Percentiles rank a stretch among this genome's conserved stretches.
Evolutionary conservation across 352 stramenopile genomes (phyloP).

Genomic region (Phytophthora citrophthora): DNA sequence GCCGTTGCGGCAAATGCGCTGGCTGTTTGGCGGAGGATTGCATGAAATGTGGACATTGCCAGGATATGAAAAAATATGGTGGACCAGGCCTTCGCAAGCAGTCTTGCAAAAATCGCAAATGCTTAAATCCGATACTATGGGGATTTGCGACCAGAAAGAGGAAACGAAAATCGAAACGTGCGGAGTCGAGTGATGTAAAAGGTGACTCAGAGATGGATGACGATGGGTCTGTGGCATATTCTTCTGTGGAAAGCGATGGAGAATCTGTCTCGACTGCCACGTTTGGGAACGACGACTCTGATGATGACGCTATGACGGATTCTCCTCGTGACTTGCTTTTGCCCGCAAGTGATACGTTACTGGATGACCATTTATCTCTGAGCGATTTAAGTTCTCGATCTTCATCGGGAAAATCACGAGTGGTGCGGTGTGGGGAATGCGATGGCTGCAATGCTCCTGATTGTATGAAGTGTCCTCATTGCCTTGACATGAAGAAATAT

Average conservation of each 20-base stretch:
- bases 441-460: slow-evolving; percentile 70
- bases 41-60: slow-evolving; percentile 87
- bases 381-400: slow-evolving; percentile 44
- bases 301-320: slow-evolving; percentile 32
- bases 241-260: slow-evolving; percentile 61
- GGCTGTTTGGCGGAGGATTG: slow-evolving; percentile 84
- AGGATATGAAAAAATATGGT: slow-evolving; percentile 92
- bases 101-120: slow-evolving; percentile 89
- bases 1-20: slow-evolving; percentile 77
- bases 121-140: slow-evolving; percentile 74
- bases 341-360: slow-evolving; percentile 40
- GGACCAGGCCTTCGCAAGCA: slow-evolving; percentile 86
- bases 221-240: slow-evolving; percentile 47
- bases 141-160: slow-evolving; percentile 50
- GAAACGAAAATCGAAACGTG: slow-evolving; percentile 39
- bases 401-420: slow-evolving; percentile 50
- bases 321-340: slow-evolving; percentile 48
- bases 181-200: slow-evolving; percentile 27
- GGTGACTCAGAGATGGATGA: slow-evolving; percentile 52
- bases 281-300: slow-evolving; percentile 31
- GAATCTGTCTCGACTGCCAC: slow-evolving; percentile 46
- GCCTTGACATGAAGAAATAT: slow-evolving; percentile 88
- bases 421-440: slow-evolving; percentile 83
- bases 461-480: slow-evolving; percentile 82
- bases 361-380: slow-evolving; percentile 47